Base-by-base conservation (phyloP, 1,284 basidiomycete species). In the Trichosporon asahii region DNA sequence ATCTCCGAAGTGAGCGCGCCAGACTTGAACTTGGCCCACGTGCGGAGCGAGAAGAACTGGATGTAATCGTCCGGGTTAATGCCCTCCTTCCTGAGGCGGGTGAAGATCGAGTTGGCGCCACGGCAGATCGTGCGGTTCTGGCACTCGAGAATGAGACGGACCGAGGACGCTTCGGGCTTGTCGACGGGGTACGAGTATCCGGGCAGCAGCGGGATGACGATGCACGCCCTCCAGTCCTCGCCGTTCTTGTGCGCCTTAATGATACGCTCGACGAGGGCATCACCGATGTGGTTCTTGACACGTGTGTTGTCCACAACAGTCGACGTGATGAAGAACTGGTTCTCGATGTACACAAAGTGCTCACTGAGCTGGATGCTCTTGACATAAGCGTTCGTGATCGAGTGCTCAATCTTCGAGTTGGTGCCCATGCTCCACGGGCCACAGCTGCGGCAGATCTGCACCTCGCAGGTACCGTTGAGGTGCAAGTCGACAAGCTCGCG, bases 271-370 rank as follows among this genome's bases (percentile, higher is more conserved):
- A 98, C 94, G 21, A 99, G 86, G 2, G 96, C 95, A 79, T 98
- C 93, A 27, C 95, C 96, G 67, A 99, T 97, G 57, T 88, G 88
- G 84, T 99, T 99, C 84, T 96, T 94, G 65, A 99, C 88, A 76
- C 88, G 88, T 49, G 93, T 89, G 70, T 94, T 94, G 75, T 92
- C 92, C 29, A 96, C 89, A 1, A 90, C 86, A 0, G 96, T 98
- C 25, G 93, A 97, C 0, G 95, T 93, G 79, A 99, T 95, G 84
- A 99, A 99, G 85, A 98, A 99, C 82, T 99, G 96, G 79, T 99
- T 98, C 83, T 98, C 95, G 72, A 85, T 85, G 76, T 85, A 86
- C 65, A 85, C 81, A 76, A 86, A 86, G 75, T 86, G 82, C 65
- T 98, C 94, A 21, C 94, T 97, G 79, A 94, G 86, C 82, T 98